Evolutionary conservation across 2,329 filamentous ascomycete species (phyloP).

Genomic region (Bipolaris gigantea): DNA sequence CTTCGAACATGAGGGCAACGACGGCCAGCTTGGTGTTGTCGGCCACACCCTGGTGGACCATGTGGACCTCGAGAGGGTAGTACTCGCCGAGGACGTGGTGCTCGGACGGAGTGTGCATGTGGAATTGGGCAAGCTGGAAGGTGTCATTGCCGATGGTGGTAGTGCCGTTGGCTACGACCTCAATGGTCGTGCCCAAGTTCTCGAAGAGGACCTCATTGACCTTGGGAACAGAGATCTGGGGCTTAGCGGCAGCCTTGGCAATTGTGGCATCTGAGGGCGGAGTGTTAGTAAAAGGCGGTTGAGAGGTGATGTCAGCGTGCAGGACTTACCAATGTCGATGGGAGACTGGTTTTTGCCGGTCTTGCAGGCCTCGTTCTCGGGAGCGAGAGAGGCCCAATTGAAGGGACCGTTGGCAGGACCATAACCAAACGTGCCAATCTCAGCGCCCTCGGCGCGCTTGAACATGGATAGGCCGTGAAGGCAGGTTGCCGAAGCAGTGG

Average conservation of each 20-base stretch:
- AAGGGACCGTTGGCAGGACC: constrained; percentile 52
- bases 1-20: constrained; percentile 48
- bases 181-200: constrained; percentile 61
- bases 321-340: constrained; percentile 53
- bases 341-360: constrained; percentile 58
- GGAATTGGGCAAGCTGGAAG: constrained; percentile 58
- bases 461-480: constrained; percentile 48
- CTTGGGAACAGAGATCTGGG: constrained; percentile 47
- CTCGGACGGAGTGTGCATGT: constrained; percentile 64
- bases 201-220: constrained; percentile 53
- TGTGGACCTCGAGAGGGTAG: constrained; percentile 57
- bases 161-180: constrained; percentile 58
- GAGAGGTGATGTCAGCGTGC: background rate
- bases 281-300: background rate
- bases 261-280: constrained; percentile 37
- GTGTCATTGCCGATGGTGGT: constrained; percentile 46
- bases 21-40: constrained; percentile 45
- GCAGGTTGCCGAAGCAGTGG: constrained; percentile 46
- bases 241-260: constrained; percentile 30
- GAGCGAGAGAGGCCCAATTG: constrained; percentile 55
- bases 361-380: constrained; percentile 53
- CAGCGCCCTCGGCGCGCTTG: constrained; percentile 33
- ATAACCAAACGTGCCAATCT: constrained; percentile 49
- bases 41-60: constrained; percentile 58
- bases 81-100: constrained; percentile 56